Evolutionary conservation across 306 rosid species (phyloP), one percentile per base, ranked within the genome.

Genomic region (Styphnolobium japonicum): DNA sequence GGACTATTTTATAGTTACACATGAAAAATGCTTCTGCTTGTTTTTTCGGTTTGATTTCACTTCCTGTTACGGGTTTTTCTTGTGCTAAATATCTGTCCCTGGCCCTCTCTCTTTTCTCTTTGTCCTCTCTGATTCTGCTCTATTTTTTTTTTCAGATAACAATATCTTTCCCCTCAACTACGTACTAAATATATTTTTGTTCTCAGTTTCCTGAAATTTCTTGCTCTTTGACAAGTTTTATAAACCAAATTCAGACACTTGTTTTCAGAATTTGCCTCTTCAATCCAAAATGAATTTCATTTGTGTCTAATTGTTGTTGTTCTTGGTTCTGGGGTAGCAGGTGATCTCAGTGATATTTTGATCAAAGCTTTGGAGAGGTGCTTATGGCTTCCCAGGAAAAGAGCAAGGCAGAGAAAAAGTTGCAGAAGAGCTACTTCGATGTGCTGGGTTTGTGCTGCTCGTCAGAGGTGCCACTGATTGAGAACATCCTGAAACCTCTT

Each of bases 371-470:
- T 55, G 68, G 33, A 16, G 57, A 3, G 49, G 25, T 2, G 21
- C 19, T 9, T 0, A 92, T 90, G 91, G 82, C 73, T 64, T 45
- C 57, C 5, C 64, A 72, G 51, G 84, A 73, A 33, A 67, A 77
- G 33, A 71, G 10, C 16, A 73, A 56, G 61, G 43, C 37, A 23
- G 77, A 4, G 49, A 88, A 78, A 51, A 83, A 64, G 80, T n/a
- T 88, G 63, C 89, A 93, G 81, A 93, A 85, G 53, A 96, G 91
- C 82, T 91, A 96, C 69, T 93, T 93, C 52, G 98, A 96, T 49
- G 99, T 96, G 42, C 11, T 96, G 75, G 99, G 99, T 0, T 29
- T 96, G 22, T 96, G 99, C 40, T 96, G 99, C 22, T 86, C 99
- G 0, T 96, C 99, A 0, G 99, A 96, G 75, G 90, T 93, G 0